Evolutionary conservation across 202 grass and related monocot species (phyloP).

Genomic region (Cymbopogon flexuosus): DNA sequence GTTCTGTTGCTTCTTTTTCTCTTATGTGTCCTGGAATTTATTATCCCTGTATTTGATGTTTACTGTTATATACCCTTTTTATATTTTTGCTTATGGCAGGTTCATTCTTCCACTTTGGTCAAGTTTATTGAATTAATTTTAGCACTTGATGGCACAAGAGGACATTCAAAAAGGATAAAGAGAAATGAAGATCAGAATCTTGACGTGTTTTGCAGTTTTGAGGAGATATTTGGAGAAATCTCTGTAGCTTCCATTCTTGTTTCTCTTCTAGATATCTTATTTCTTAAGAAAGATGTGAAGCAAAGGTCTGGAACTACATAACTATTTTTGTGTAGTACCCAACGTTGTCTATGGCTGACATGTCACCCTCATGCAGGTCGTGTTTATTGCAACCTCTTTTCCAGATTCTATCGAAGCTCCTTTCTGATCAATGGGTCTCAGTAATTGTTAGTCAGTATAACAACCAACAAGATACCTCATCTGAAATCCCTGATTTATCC

Average conservation of each 20-base stretch:
- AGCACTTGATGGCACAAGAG: conserved; percentile 27
- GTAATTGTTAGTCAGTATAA: conserved; percentile 39
- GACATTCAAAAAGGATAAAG: conserved; percentile 59
- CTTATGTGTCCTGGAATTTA: neutral
- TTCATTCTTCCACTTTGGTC: conserved; percentile 54
- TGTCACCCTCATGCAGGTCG: conserved; percentile 37
- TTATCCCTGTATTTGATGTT: neutral
- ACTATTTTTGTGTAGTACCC: neutral
- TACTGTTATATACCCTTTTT: neutral
- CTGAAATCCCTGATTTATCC: conserved; percentile 37
- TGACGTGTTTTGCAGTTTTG: conserved; percentile 20
- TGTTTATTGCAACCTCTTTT: conserved; percentile 69
- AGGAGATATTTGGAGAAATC: conserved; percentile 59
- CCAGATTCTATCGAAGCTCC: conserved; percentile 59
- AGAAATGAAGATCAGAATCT: conserved; percentile 34
- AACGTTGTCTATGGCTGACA: conserved; percentile 20
- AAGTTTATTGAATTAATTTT: conserved; percentile 67
- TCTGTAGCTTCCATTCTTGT: conserved; percentile 47
- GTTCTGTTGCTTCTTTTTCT: neutral
- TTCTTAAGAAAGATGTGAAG: conserved; percentile 68
- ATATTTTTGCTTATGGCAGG: conserved; percentile 49
- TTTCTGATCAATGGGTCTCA: conserved; percentile 51
- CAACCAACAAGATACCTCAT: conserved; percentile 31
- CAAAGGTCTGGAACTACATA: conserved; percentile 48
- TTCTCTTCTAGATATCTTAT: conserved; percentile 77